A percentile compares a stretch with the other conserved stretches of the same genome.
Evolutionary conservation across 1,139 yeast species (phyloP).

Genomic region (Tardiomyces depauwii): DNA sequence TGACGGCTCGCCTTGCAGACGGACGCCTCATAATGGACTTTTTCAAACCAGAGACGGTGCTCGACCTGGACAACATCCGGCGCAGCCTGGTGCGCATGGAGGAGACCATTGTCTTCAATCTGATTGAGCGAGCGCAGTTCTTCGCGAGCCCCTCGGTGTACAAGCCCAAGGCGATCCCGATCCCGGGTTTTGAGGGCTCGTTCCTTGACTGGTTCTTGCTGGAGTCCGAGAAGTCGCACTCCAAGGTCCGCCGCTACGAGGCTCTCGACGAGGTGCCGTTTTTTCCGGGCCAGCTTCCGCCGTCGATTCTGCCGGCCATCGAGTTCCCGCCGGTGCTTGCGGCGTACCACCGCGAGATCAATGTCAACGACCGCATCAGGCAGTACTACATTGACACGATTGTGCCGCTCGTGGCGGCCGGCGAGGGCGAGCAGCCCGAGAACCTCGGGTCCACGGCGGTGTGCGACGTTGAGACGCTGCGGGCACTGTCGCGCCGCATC

Average conservation of each 20-base stretch:
- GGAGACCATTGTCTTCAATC: constrained; percentile 84
- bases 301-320: constrained; percentile 67
- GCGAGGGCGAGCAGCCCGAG: constrained; percentile 56
- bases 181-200: constrained; percentile 65
- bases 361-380: constrained; percentile 61
- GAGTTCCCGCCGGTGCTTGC: constrained; percentile 75
- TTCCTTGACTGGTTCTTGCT: constrained; percentile 78
- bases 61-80: constrained; percentile 72
- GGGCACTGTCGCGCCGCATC: constrained; percentile 83
- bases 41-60: constrained; percentile 69
- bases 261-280: constrained; percentile 96
- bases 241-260: constrained; percentile 80
- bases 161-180: constrained; percentile 41
- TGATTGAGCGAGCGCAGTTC: constrained; percentile 90
- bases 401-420: constrained; percentile 62
- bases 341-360: constrained; percentile 58
- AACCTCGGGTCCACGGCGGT: constrained; percentile 81
- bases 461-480: constrained; percentile 77
- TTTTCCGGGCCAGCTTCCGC: constrained; percentile 55
- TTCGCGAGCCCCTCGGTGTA: constrained; percentile 68
- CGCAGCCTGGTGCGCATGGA: constrained; percentile 85
- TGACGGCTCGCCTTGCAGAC: too few relatives aligned
- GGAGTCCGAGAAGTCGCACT: constrained; percentile 68
- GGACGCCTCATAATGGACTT: constrained; percentile 53
- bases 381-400: constrained; percentile 56